These are phyloP conservation scores for Butyriboletus loyo DNA, from an alignment of 768 basidiomycete species.

Conservation along the genomic window DNA sequence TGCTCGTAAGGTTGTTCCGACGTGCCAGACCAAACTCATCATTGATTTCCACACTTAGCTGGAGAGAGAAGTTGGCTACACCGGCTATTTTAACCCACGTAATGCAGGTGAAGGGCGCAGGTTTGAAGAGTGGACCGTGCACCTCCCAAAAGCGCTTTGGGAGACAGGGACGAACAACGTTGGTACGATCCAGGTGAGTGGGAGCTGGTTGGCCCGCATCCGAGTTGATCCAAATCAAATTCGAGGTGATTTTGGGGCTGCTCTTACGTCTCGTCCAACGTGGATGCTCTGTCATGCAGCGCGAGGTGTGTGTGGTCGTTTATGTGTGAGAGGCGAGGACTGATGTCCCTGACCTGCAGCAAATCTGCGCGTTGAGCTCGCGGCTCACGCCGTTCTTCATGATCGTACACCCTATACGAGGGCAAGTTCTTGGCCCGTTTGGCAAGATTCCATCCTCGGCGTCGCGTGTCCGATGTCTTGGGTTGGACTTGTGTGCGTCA, in stretches of 20 bases:
- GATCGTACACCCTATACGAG: conserved; percentile 71
- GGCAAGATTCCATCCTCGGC: conserved; percentile 49
- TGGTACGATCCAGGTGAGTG: conserved; percentile 56
- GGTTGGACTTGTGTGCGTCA: conserved; percentile 56
- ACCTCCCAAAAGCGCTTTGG: conserved; percentile 83
- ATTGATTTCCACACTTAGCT: conserved; percentile 43
- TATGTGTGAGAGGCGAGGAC: neutral
- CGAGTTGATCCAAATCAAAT: conserved; percentile 5
- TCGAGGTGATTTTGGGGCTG: conserved; percentile 57
- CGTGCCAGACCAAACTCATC: neutral
- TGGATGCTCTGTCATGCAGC: conserved; percentile 41
- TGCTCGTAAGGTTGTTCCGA: conserved; percentile 55
- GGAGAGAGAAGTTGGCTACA: conserved; percentile 52
- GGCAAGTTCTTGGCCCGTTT: conserved; percentile 75
- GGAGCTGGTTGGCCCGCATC: neutral
- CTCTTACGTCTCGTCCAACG: conserved; percentile 63
- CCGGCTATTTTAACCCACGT: conserved; percentile 43
- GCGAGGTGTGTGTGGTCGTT: conserved; percentile 42
- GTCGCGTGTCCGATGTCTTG: conserved; percentile 49
- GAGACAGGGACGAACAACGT: conserved; percentile 65
- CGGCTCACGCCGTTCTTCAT: conserved; percentile 79
- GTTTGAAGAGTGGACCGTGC: conserved; percentile 64
- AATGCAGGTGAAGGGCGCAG: conserved; percentile 28
- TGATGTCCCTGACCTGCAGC: conserved; percentile 35
- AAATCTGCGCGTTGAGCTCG: conserved; percentile 47